phyloP scores from a whole-genome alignment of 352 stramenopile genomes.

The Globisporangium cystogenes region DNA sequence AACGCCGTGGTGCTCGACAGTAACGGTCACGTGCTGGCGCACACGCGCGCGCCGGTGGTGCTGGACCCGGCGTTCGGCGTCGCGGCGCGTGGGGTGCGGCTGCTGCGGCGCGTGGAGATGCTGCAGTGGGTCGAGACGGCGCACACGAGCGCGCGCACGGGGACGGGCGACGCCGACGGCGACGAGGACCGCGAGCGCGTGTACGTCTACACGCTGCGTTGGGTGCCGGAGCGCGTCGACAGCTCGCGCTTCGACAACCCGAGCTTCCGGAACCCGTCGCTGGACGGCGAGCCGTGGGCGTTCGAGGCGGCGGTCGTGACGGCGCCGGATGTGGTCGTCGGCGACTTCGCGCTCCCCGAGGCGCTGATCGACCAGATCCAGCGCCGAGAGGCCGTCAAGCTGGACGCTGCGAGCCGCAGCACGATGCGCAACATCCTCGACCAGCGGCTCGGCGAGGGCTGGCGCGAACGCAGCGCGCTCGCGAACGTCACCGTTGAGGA shows the following conservation, averaged over 20 bases:
- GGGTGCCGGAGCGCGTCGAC: slow-evolving; percentile 43
- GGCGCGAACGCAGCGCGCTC: slow-evolving; percentile 32
- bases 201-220: slow-evolving; percentile 68
- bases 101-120: slow-evolving; percentile 72
- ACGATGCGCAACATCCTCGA: slow-evolving; percentile 55
- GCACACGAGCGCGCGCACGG: slow-evolving; percentile 38
- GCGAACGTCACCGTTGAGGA: slow-evolving; percentile 49
- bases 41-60: slow-evolving; percentile 33
- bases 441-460: slow-evolving; percentile 35
- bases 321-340: slow-evolving; percentile 36
- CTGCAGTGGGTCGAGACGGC: slow-evolving; percentile 78
- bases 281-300: slow-evolving; percentile 41
- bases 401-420: slow-evolving; percentile 35
- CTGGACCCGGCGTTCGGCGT: slow-evolving; percentile 57
- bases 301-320: slow-evolving; percentile 26
- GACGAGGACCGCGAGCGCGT: slow-evolving; percentile 58
- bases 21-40: slow-evolving; percentile 19
- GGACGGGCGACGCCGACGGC: slow-evolving; percentile 32
- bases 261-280: slow-evolving; percentile 55
- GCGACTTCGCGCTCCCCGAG: slow-evolving; percentile 49
- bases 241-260: slow-evolving; percentile 54
- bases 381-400: slow-evolving; percentile 39
- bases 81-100: slow-evolving; percentile 52
- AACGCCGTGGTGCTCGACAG: slow-evolving; percentile 11
- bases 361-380: slow-evolving; percentile 66